phyloP scores from a whole-genome alignment of 805 yeast genomes.

The Candida gorgasii region DNA sequence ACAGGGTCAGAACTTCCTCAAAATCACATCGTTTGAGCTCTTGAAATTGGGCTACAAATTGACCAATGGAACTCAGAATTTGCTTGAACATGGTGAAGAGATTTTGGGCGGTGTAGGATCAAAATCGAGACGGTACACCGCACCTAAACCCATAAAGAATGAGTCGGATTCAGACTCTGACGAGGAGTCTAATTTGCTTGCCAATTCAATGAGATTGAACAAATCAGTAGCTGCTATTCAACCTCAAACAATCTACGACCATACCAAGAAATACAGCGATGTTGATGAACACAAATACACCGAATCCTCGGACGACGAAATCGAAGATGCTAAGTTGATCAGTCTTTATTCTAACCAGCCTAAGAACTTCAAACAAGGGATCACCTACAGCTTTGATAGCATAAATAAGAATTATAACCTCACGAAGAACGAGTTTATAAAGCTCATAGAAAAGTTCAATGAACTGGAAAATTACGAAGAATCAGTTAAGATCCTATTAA shows the following conservation, averaged over 20 bases:
- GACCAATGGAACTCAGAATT: conserved; percentile 84
- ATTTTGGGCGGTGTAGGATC: conserved; percentile 75
- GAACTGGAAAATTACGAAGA: conserved; percentile 67
- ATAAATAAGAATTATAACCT: conserved; percentile 65
- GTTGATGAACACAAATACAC: conserved; percentile 26
- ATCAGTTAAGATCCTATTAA: conserved; percentile 66
- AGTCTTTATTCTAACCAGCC: conserved; percentile 90
- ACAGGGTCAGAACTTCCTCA: conserved; percentile 73
- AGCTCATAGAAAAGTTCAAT: conserved; percentile 61
- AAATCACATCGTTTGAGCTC: conserved; percentile 76
- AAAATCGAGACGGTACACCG: conserved; percentile 37
- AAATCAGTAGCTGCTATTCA: conserved; percentile 7
- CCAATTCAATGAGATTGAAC: conserved; percentile 14
- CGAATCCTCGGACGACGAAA: conserved; percentile 22
- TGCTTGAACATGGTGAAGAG: conserved; percentile 79
- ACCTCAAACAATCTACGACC: too few relatives aligned
- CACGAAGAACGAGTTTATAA: conserved; percentile 63
- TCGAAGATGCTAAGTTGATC: conserved; percentile 40
- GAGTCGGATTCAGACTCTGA: conserved; percentile 2
- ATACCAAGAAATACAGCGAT: conserved; percentile 19
- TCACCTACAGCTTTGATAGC: conserved; percentile 71
- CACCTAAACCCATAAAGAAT: neutral
- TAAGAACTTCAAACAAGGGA: conserved; percentile 63
- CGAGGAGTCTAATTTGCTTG: conserved; percentile 11
- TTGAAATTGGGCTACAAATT: conserved; percentile 79